Percentiles rank a stretch among this genome's conserved stretches.
Evolutionary conservation across 179 eudicot species (phyloP).

Genomic region (Camellia oleifera): DNA sequence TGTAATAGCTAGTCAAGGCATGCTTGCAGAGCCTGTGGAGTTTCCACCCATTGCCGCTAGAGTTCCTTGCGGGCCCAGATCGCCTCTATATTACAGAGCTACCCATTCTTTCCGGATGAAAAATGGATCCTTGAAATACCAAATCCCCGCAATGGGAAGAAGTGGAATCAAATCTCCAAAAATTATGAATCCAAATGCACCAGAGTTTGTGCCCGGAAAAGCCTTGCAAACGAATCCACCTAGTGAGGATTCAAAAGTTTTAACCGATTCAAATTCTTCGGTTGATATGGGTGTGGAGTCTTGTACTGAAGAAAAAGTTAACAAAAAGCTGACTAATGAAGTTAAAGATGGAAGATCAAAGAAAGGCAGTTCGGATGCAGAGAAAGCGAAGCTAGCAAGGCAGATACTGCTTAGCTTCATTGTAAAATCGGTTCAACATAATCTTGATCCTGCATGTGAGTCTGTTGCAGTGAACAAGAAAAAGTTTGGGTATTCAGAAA

Average conservation of each 20-base stretch:
- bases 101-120: slow-evolving; percentile 50
- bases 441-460: slow-evolving; percentile 37
- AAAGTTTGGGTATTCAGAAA: slow-evolving; percentile 44
- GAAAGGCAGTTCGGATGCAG: slow-evolving; percentile 63
- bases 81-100: slow-evolving; percentile 67
- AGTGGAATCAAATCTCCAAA: slow-evolving; percentile 32
- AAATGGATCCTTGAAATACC: slow-evolving; percentile 44
- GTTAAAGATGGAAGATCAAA: slow-evolving; percentile 45
- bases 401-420: slow-evolving; percentile 95
- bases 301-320: slow-evolving; percentile 20
- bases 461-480: slow-evolving; percentile 31
- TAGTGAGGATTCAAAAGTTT: slow-evolving; percentile 28
- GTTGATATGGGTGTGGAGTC: too few relatives aligned
- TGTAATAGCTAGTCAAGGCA: slow-evolving; percentile 58
- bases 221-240: slow-evolving; percentile 34
- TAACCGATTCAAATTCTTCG: slow-evolving; percentile 30
- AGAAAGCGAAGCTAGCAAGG: slow-evolving; percentile 88
- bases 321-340: slow-evolving; percentile 30
- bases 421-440: slow-evolving; percentile 77
- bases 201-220: slow-evolving; percentile 80
- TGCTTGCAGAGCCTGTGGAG: slow-evolving; percentile 59
- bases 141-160: slow-evolving; percentile 22
- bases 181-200: slow-evolving; percentile 94
- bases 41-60: slow-evolving; percentile 88
- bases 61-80: slow-evolving; percentile 95